phyloP scores from a whole-genome alignment of 129 eudicot genomes.

The Flaveria robusta region DNA sequence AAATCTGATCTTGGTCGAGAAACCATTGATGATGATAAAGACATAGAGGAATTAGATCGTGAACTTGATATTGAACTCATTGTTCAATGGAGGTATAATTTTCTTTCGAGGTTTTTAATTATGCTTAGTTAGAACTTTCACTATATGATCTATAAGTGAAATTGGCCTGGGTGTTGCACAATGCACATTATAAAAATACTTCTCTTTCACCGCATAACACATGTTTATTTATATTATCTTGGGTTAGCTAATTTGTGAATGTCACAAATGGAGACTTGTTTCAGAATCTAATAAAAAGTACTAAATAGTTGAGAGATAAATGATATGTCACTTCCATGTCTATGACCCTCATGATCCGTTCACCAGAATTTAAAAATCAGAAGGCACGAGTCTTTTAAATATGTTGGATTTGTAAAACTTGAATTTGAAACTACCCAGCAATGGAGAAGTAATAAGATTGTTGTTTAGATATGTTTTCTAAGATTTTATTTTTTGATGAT shows the following conservation, averaged over 20 bases:
- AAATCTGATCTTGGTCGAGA: constrained; percentile 66
- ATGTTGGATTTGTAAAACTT: background rate
- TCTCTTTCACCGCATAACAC: constrained; percentile 2
- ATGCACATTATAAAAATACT: constrained; percentile 12
- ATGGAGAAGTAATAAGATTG: background rate
- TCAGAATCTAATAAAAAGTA: background rate
- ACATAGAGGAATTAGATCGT: constrained; percentile 81
- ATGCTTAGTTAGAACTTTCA: constrained; percentile 13
- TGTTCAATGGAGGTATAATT: constrained; percentile 89
- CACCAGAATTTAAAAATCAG: background rate
- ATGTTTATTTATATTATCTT: background rate
- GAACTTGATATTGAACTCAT: constrained; percentile 92
- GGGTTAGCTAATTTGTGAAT: background rate
- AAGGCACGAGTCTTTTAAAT: constrained; percentile 7
- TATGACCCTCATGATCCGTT: background rate
- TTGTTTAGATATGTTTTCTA: constrained; percentile 18
- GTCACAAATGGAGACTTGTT: background rate
- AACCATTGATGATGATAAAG: constrained; percentile 74
- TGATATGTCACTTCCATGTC: background rate
- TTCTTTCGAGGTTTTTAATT: background rate
- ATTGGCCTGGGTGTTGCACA: constrained; percentile 14
- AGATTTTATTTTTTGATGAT: background rate
- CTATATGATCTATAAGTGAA: constrained; percentile 3
- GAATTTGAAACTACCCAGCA: constrained; percentile 14
- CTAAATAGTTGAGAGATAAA: background rate